phyloP scores from a whole-genome alignment of 2,329 filamentous ascomycete genomes.

The Periconia sp. region DNA sequence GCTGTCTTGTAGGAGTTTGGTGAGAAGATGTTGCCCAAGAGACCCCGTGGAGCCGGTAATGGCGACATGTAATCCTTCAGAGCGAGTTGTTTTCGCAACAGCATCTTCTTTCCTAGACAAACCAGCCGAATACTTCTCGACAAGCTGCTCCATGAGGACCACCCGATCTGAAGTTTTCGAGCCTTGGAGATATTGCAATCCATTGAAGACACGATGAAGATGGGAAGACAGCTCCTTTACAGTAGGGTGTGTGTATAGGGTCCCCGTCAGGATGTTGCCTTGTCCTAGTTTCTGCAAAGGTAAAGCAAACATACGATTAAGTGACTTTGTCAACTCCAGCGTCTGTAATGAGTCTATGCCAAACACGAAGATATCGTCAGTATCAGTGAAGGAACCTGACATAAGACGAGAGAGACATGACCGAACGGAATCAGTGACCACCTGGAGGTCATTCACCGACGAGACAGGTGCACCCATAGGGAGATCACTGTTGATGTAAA shows the following conservation, averaged over 20 bases:
- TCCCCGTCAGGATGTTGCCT: constrained; percentile 39
- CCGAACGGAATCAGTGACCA: constrained; percentile 10
- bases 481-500: constrained; percentile 43
- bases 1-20: background rate
- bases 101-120: no score
- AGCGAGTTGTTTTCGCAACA: no score
- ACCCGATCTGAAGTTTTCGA: no score
- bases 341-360: constrained; percentile 43
- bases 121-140: no score
- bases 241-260: constrained; percentile 43
- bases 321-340: constrained; percentile 33
- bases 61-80: constrained; percentile 29
- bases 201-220: no score
- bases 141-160: constrained; percentile 15
- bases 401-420: constrained; percentile 14
- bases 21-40: constrained; percentile 54
- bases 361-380: constrained; percentile 40
- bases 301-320: no score
- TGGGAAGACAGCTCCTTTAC: constrained; percentile 29
- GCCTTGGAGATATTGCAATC: constrained; percentile 24
- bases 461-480: constrained; percentile 1
- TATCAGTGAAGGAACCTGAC: constrained; percentile 17
- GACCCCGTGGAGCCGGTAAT: constrained; percentile 56
- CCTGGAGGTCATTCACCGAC: constrained; percentile 7
- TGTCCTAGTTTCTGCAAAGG: constrained; percentile 30